Evolutionary conservation across 371 early-diverging fungal species (phyloP), one percentile per base, ranked within the genome.

Genomic region (Apophysomyces ossiformis): DNA sequence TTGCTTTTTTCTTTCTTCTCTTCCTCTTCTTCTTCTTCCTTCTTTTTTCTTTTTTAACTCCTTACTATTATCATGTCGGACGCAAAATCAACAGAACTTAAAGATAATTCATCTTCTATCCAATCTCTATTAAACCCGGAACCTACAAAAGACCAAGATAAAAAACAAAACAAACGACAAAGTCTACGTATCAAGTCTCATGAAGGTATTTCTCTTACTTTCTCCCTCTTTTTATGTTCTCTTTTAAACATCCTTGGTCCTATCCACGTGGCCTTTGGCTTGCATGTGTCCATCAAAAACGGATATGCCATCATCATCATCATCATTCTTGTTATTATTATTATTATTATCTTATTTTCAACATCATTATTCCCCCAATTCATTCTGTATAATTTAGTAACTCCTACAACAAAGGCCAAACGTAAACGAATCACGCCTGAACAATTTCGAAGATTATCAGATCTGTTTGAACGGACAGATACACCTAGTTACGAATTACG

Each of bases 401-500:
- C 54, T 18, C 54, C 66, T 9, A 60, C 60, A 38, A 64, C 63
- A 46, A 81, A 88, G 69, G 86, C 89, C 37, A 93, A 91, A 71
- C 86, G 93, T 65, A 90, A 90, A 72, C 83, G 90, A 64, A 90
- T 90, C 59, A 85, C 90, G 35, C 88, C 85, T 21, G 87, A 90
- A 64, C 92, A 93, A 73, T 84, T 92, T 13, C 83, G 78, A 62
- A 80, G 84, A 65, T 78, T 93, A 6, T 78, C 87, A 5, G 85
- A 85, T 12, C 77, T 90, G 47, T 93, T 93, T 76, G 84, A 85
- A 41, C 77, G 83, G 62, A 95, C 90, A 11, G 90, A 93, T 69
- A 93, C 95, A 32, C 99, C 99, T 16, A 92, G 91, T 67, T 90
- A 91, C 69, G 87, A 93, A 70, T 76, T 94, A 43, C 87, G 99